phyloP scores from a whole-genome alignment of 2,329 filamentous ascomycete species.

The Trichoderma cornu-damae region DNA sequence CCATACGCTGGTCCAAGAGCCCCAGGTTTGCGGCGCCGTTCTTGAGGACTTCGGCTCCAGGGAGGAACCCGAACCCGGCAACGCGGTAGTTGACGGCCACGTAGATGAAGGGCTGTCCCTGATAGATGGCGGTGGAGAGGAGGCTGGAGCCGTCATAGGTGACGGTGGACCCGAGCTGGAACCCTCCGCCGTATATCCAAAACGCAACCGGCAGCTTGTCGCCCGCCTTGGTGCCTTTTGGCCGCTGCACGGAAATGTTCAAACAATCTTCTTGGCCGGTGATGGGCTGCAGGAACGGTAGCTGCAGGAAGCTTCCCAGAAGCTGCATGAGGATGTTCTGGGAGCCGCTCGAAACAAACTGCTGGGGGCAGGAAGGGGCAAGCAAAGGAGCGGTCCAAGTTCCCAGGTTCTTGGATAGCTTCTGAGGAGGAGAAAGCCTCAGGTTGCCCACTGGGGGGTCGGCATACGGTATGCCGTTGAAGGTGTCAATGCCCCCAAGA shows the following conservation, averaged over 20 bases:
- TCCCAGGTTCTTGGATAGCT: conserved; percentile 51
- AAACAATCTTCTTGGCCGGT: conserved; percentile 61
- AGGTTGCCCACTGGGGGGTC: conserved; percentile 61
- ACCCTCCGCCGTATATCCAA: conserved; percentile 67
- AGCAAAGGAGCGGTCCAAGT: conserved; percentile 54
- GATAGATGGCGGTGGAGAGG: conserved; percentile 40
- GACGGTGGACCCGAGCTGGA: conserved; percentile 47
- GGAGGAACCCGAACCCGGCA: conserved; percentile 68
- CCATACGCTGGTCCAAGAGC: conserved; percentile 66
- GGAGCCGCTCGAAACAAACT: conserved; percentile 52
- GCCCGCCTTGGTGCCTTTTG: conserved; percentile 47
- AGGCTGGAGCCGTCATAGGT: conserved; percentile 51
- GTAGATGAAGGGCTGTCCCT: conserved; percentile 57
- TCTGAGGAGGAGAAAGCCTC: conserved; percentile 63
- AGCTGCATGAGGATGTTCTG: conserved; percentile 39
- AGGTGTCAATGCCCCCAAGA: conserved; percentile 55
- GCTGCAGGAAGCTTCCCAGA: conserved; percentile 47
- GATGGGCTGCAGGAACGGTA: conserved; percentile 53
- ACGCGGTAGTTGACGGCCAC: conserved; percentile 76
- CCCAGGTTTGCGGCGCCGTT: conserved; percentile 68
- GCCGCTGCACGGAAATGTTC: conserved; percentile 55
- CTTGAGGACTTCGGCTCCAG: conserved; percentile 60
- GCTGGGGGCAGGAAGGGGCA: conserved; percentile 66
- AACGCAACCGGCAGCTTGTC: conserved; percentile 62
- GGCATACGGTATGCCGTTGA: conserved; percentile 71